These are phyloP conservation scores for Penicillium alfredii DNA, from an alignment of 495 filamentous ascomycete genomes.

Conservation along the genomic window DNA sequence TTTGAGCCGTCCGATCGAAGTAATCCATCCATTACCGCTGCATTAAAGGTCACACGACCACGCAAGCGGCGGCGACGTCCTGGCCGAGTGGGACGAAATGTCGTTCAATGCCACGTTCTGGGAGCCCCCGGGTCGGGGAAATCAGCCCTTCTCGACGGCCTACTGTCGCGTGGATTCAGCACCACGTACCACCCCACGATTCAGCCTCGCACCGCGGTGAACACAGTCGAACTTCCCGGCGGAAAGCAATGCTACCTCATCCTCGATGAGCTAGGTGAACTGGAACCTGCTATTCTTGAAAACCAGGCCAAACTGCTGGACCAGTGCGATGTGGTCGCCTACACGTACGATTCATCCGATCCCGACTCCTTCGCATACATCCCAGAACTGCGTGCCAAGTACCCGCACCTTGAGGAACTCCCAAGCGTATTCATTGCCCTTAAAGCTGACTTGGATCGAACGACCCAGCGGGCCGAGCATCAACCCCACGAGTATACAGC, in stretches of 20 bases:
- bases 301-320: constrained; percentile 88
- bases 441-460: constrained; percentile 92
- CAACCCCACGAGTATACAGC: constrained; percentile 92
- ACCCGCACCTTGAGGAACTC: constrained; percentile 76
- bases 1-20: constrained; percentile 68
- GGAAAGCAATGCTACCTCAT: constrained; percentile 98
- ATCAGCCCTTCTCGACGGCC: constrained; percentile 80
- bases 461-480: constrained; percentile 80
- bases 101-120: constrained; percentile 93
- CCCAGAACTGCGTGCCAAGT: constrained; percentile 67
- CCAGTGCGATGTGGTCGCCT: constrained; percentile 87
- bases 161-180: constrained; percentile 82
- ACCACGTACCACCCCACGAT: constrained; percentile 90
- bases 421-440: constrained; percentile 87
- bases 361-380: constrained; percentile 93
- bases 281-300: constrained; percentile 88
- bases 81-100: constrained; percentile 84
- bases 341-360: constrained; percentile 93
- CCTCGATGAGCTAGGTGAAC: constrained; percentile 88
- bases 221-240: constrained; percentile 91
- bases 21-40: constrained; percentile 62
- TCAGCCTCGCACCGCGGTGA: constrained; percentile 86
- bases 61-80: constrained; percentile 76
- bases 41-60: constrained; percentile 85
- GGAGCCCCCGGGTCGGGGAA: constrained; percentile 81